Conservation (phyloP, 2,329 filamentous ascomycete genomes). For the Apiospora aurea region DNA sequence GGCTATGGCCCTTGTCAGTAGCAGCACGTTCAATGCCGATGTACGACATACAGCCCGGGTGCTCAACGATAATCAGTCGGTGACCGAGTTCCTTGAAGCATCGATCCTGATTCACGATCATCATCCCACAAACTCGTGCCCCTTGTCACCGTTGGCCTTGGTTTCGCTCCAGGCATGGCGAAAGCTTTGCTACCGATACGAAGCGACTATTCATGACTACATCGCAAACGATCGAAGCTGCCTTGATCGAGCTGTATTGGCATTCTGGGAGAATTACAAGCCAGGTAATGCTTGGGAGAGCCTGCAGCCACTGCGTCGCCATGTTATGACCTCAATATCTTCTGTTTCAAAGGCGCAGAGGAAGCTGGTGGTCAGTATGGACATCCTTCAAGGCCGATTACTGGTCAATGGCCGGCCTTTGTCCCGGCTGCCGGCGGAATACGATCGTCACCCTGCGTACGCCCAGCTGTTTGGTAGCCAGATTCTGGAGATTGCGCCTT, state of each 20-base stretch:
- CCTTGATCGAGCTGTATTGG: constrained; percentile 3
- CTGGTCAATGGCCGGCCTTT: background rate
- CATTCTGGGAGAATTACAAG: constrained; percentile 9
- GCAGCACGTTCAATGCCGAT: constrained; percentile 4
- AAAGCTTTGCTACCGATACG: constrained; percentile 9
- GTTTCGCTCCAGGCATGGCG: constrained; percentile 9
- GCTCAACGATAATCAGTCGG: background rate
- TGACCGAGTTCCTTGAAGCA: constrained; percentile 6
- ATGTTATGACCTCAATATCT: background rate
- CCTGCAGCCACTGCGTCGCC: background rate
- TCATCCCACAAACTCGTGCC: background rate
- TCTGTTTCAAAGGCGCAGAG: background rate
- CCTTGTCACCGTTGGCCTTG: background rate
- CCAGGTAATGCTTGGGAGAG: background rate
- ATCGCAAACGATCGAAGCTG: background rate
- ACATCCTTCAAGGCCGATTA: background rate
- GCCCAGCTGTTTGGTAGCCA: background rate
- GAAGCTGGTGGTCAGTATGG: constrained; percentile 8
- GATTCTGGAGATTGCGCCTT: background rate
- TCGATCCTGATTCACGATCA: constrained; percentile 9
- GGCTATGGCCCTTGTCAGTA: constrained; percentile 1
- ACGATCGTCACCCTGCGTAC: background rate
- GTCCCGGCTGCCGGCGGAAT: background rate
- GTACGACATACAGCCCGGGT: background rate
- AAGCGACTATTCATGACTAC: background rate